These are phyloP conservation scores for Candida piceae DNA, from an alignment of 805 yeast genomes.

Conservation along the genomic window DNA sequence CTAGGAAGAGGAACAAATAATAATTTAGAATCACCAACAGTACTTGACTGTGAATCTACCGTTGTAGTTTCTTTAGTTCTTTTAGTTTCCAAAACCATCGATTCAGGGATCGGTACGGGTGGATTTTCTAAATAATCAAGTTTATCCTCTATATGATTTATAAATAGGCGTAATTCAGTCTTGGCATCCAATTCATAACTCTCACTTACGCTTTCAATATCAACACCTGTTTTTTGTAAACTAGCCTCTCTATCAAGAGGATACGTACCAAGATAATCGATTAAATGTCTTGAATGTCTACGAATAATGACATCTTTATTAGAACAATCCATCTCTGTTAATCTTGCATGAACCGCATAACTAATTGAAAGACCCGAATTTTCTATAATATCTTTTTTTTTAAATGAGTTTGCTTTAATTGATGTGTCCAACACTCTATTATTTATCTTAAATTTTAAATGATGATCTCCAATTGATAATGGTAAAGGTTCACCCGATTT, in stretches of 20 bases:
- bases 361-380: slow-evolving; percentile 8
- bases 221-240: too few species aligned
- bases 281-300: slow-evolving; percentile 14
- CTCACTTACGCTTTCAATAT: not conserved
- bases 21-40: too few species aligned
- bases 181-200: slow-evolving; percentile 1
- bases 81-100: not conserved
- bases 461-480: slow-evolving; percentile 15
- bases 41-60: too few species aligned
- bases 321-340: slow-evolving; percentile 6
- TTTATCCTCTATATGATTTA: slow-evolving; percentile 5
- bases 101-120: not conserved
- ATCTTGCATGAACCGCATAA: slow-evolving; percentile 15
- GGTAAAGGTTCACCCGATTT: slow-evolving; percentile 11
- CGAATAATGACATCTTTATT: slow-evolving; percentile 5
- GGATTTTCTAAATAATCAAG: not conserved
- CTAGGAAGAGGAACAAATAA: too few species aligned
- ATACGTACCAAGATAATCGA: slow-evolving; percentile 5
- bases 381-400: slow-evolving; percentile 2
- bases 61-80: too few species aligned
- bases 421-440: slow-evolving; percentile 8
- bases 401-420: not conserved
- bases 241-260: too few species aligned
- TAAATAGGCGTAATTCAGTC: slow-evolving; percentile 7
- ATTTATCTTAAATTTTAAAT: slow-evolving; percentile 5